Conservation (phyloP, 1,284 basidiomycete genomes). For the Pterula multifida region DNA sequence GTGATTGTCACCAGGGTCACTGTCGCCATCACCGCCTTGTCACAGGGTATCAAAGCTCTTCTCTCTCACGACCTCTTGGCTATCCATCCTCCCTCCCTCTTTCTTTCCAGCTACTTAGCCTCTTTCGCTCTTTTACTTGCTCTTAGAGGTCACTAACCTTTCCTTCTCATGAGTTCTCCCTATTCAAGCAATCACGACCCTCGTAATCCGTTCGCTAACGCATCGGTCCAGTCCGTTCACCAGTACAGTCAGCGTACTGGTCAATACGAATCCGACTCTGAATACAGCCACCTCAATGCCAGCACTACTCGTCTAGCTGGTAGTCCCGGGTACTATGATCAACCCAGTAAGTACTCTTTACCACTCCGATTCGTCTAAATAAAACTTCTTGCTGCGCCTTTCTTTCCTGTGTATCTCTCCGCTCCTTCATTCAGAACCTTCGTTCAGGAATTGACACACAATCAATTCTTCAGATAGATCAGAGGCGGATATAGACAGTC, state of each 20-base stretch:
- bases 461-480: slow-evolving; percentile 19
- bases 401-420: too few relatives aligned
- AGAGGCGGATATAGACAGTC: slow-evolving; percentile 35
- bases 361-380: neutral
- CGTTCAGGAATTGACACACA: neutral
- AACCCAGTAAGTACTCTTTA: slow-evolving; percentile 19
- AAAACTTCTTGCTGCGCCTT: neutral
- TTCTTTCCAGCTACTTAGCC: slow-evolving; percentile 4
- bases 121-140: slow-evolving; percentile 1
- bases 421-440: too few relatives aligned
- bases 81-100: neutral
- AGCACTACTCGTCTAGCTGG: slow-evolving; percentile 45
- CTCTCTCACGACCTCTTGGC: neutral
- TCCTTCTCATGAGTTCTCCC: slow-evolving; percentile 6
- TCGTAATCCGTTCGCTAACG: slow-evolving; percentile 9
- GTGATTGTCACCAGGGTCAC: neutral
- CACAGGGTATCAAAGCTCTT: neutral
- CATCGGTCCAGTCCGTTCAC: slow-evolving; percentile 17
- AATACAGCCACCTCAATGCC: slow-evolving; percentile 39
- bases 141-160: slow-evolving; percentile 14
- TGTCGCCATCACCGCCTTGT: neutral
- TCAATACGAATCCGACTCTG: slow-evolving; percentile 36
- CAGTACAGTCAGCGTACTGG: slow-evolving; percentile 26
- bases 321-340: slow-evolving; percentile 35
- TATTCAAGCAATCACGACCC: neutral